Conservation (phyloP, 257 asterid species). For the Haberlea rhodopensis region DNA sequence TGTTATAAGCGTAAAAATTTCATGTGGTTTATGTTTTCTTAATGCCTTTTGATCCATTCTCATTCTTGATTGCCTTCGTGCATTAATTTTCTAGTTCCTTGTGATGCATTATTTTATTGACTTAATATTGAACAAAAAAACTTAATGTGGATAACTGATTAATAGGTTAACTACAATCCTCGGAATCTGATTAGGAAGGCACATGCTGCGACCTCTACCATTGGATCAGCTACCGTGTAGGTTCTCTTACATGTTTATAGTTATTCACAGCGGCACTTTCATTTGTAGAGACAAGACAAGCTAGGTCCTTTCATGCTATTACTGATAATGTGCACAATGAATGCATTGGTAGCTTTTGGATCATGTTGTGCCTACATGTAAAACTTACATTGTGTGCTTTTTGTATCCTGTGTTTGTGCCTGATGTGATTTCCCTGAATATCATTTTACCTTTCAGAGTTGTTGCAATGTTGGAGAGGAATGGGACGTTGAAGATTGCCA, state of each 20-base stretch:
- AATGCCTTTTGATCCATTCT: not conserved
- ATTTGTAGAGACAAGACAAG: no score
- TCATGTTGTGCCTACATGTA: no score
- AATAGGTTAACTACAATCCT: slow-evolving; percentile 69
- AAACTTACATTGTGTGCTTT: no score
- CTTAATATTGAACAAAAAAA: not conserved
- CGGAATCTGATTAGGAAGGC: slow-evolving; percentile 71
- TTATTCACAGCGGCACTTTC: no score
- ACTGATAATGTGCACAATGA: no score
- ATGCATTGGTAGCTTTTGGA: no score
- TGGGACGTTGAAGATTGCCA: slow-evolving; percentile 70
- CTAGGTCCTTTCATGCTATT: no score
- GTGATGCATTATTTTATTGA: not conserved
- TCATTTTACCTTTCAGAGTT: slow-evolving; percentile 42
- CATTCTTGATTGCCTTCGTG: not conserved
- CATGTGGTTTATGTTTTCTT: slow-evolving; percentile 8
- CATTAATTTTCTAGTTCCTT: not conserved
- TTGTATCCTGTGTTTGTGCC: no score
- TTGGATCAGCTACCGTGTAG: slow-evolving; percentile 86
- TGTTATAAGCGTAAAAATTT: not conserved
- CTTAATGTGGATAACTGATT: not conserved
- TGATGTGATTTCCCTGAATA: slow-evolving; percentile 1
- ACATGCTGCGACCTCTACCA: slow-evolving; percentile 75
- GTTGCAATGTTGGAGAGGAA: slow-evolving; percentile 73
- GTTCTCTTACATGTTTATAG: slow-evolving; percentile 31